phyloP scores from a whole-genome alignment of 192 early-diverging fungal species.

The Diversispora epigaea region DNA sequence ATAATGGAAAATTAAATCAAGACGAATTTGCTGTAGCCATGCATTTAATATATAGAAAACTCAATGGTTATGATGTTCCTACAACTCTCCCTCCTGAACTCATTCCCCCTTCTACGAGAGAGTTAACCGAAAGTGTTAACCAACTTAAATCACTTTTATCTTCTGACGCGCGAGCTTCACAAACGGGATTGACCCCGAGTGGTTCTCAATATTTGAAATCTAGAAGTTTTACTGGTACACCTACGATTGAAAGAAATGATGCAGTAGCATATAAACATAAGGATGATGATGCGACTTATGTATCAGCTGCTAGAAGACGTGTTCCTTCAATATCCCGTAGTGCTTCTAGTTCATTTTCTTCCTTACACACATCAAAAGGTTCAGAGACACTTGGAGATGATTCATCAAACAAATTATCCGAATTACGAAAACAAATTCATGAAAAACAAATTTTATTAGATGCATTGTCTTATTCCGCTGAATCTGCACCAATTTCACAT shows the following conservation, averaged over 20 bases:
- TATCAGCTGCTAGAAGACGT: conserved; percentile 39
- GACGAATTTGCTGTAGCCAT: conserved; percentile 98
- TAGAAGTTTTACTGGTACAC: conserved; percentile 27
- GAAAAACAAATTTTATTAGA: conserved; percentile 43
- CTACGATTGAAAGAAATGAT: conserved; percentile 11
- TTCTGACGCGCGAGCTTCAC: conserved; percentile 50
- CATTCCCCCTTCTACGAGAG: conserved; percentile 81
- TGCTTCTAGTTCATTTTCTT: not conserved
- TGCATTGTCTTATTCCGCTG: conserved; percentile 32
- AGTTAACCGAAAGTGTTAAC: conserved; percentile 68
- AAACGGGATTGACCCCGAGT: conserved; percentile 33
- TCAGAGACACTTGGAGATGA: conserved; percentile 23
- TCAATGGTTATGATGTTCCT: conserved; percentile 82
- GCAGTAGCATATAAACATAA: conserved; percentile 23
- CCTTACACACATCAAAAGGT: not conserved
- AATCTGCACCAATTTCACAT: conserved; percentile 5
- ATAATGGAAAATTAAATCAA: conserved; percentile 84
- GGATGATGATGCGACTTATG: conserved; percentile 44
- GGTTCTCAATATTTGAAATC: conserved; percentile 21
- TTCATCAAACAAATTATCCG: conserved; percentile 30
- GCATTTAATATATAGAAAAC: conserved; percentile 89
- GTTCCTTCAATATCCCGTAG: conserved; percentile 6
- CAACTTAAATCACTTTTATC: conserved; percentile 66
- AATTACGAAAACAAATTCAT: conserved; percentile 41
- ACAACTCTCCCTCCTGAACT: conserved; percentile 76